Percentiles rank a stretch among this genome's conserved stretches.
Conservation (phyloP, 257 asterid genomes). For the Paraleonurus japonicus region DNA sequence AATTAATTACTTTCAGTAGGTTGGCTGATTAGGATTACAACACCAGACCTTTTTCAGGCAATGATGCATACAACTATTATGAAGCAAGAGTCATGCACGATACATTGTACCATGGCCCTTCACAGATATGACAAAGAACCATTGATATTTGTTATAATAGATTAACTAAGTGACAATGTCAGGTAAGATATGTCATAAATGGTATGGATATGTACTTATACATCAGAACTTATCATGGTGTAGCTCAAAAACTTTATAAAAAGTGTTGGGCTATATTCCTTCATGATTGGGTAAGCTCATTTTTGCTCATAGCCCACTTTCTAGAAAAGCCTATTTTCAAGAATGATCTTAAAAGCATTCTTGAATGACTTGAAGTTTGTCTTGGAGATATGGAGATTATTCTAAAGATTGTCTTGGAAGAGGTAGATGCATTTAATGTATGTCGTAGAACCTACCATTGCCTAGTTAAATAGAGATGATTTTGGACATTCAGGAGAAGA, state of each 20-base stretch:
- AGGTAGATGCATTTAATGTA: no score
- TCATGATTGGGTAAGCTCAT: no score
- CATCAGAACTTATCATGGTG: background rate
- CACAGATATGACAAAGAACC: background rate
- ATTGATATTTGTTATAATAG: background rate
- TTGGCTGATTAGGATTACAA: background rate
- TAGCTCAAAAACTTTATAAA: background rate
- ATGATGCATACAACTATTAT: background rate
- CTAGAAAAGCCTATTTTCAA: no score
- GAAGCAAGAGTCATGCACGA: background rate
- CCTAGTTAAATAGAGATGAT: no score
- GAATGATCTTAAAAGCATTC: no score
- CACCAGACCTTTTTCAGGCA: background rate
- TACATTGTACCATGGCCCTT: background rate
- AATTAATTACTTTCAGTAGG: background rate
- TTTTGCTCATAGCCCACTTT: no score
- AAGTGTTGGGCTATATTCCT: no score
- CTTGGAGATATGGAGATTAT: no score
- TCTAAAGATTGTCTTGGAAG: no score
- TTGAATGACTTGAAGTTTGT: no score
- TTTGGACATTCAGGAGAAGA: no score
- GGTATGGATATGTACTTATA: background rate
- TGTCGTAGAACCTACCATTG: no score
- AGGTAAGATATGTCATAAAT: constrained; percentile 5
- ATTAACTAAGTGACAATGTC: background rate